These are phyloP conservation scores for Russula lepida DNA, from an alignment of 768 basidiomycete genomes.

Conservation along the genomic window DNA sequence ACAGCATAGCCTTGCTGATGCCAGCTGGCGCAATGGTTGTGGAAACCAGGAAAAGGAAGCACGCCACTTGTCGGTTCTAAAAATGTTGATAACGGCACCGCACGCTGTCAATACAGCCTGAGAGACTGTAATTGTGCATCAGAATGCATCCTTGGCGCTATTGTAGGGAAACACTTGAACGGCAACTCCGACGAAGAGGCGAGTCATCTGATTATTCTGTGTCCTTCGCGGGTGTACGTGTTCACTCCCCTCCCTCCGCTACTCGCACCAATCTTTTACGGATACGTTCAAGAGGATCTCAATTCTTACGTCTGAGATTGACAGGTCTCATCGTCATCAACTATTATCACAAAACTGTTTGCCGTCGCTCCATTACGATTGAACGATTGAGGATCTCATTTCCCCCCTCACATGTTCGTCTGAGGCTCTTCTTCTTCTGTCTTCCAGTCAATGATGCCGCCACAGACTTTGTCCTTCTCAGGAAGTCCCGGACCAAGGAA, in stretches of 20 bases:
- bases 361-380: neutral
- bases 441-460: constrained; percentile 14
- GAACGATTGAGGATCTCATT: neutral
- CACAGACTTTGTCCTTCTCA: constrained; percentile 11
- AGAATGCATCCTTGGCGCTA: too few relatives aligned
- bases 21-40: neutral
- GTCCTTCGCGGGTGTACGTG: constrained; percentile 1
- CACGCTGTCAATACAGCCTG: neutral
- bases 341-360: neutral
- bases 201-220: neutral
- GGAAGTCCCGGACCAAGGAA: neutral
- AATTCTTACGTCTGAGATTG: constrained; percentile 9
- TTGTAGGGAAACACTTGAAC: too few relatives aligned
- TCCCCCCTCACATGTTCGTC: constrained; percentile 3
- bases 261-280: neutral
- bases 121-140: neutral
- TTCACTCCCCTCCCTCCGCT: constrained; percentile 1
- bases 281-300: constrained; percentile 1
- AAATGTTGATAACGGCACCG: neutral
- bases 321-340: neutral
- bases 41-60: neutral
- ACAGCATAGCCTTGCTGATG: neutral
- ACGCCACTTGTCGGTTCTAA: constrained; percentile 10
- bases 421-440: neutral
- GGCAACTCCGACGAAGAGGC: neutral